These are phyloP conservation scores for Exophiala bonariae DNA, from an alignment of 2,329 filamentous ascomycete genomes.

Conservation along the genomic window DNA sequence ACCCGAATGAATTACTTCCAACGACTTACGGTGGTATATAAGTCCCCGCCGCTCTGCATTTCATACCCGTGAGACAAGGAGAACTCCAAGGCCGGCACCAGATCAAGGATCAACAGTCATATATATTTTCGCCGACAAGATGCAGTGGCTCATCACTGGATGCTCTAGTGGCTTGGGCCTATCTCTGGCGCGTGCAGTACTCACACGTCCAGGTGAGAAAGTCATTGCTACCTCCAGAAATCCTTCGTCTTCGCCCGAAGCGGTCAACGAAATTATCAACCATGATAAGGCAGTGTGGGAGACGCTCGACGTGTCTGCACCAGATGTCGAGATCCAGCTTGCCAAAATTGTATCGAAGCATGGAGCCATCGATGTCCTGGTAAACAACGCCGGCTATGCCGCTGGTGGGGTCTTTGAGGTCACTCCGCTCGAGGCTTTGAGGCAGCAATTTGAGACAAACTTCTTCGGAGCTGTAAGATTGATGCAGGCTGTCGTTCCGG, in stretches of 20 bases:
- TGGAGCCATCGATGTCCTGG: too few relatives aligned
- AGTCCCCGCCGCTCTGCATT: too few relatives aligned
- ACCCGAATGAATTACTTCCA: too few relatives aligned
- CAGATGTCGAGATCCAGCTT: conserved; percentile 13
- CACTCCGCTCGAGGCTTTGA: conserved; percentile 8
- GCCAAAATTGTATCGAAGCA: too few relatives aligned
- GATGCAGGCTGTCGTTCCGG: conserved; percentile 19
- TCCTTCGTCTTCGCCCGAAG: conserved; percentile 20
- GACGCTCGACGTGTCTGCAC: conserved; percentile 8
- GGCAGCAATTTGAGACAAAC: conserved; percentile 23
- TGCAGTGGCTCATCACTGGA: conserved; percentile 30
- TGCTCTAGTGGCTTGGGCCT: conserved; percentile 28
- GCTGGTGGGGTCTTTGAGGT: conserved; percentile 21
- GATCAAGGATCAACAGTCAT: too few relatives aligned
- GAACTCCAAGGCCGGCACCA: too few relatives aligned
- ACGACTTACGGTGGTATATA: too few relatives aligned
- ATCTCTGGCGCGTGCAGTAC: conserved; percentile 19
- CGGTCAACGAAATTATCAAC: conserved; percentile 24
- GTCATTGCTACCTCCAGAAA: conserved; percentile 28
- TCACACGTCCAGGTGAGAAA: conserved; percentile 12
- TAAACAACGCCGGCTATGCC: too few relatives aligned
- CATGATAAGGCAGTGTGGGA: conserved; percentile 20
- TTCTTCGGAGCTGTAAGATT: conserved; percentile 24
- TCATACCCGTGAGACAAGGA: too few relatives aligned
- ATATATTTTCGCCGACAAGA: too few relatives aligned